Evolutionary conservation across 1,139 yeast genomes (phyloP).

Genomic region (Sugiyamaella japonica): DNA sequence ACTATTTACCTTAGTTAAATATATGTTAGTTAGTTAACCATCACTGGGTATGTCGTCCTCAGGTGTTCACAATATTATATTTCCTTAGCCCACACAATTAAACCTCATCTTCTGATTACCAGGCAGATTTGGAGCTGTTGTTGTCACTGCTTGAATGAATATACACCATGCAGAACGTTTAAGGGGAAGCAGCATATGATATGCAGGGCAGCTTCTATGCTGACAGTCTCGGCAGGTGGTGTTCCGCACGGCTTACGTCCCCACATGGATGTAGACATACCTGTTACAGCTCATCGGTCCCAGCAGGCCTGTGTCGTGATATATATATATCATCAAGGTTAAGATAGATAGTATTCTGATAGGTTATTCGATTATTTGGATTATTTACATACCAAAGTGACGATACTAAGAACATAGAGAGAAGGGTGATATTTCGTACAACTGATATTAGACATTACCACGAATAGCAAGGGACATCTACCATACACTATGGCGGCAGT

Average conservation of each 20-base stretch:
- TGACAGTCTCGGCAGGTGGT: neutral
- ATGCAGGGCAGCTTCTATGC: neutral
- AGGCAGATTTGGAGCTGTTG: too few species aligned
- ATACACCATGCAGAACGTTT: neutral
- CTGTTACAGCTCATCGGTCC: neutral
- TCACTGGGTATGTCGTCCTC: too few species aligned
- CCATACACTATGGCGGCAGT: neutral
- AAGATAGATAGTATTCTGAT: neutral
- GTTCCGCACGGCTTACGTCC: neutral
- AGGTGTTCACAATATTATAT: too few species aligned
- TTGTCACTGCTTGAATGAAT: too few species aligned
- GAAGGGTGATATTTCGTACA: neutral
- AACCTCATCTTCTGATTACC: too few species aligned
- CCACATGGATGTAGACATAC: too few species aligned
- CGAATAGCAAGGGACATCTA: neutral
- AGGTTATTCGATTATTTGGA: too few species aligned
- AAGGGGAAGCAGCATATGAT: neutral
- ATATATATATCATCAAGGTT: neutral
- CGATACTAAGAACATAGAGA: neutral
- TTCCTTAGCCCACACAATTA: too few species aligned
- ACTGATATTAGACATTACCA: neutral
- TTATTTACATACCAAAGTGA: neutral
- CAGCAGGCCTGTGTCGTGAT: neutral
- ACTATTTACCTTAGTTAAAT: too few species aligned
- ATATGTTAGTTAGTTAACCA: too few species aligned